These are phyloP conservation scores for Wickerhamomyces canadensis DNA, from an alignment of 805 yeast genomes.

Conservation along the genomic window DNA sequence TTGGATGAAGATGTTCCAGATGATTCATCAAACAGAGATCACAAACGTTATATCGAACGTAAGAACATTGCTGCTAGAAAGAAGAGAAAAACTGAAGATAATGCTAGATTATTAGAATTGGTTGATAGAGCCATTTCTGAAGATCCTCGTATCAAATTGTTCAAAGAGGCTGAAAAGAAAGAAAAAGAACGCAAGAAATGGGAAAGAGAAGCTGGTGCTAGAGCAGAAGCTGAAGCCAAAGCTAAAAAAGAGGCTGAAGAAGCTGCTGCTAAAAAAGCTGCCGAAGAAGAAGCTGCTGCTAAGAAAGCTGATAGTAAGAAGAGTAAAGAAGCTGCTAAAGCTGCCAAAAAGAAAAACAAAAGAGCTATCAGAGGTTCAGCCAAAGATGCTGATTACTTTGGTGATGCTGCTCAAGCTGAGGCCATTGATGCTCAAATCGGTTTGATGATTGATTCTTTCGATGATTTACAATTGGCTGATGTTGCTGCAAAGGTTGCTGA, in stretches of 20 bases:
- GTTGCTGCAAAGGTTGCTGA: slow-evolving; percentile 64
- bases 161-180: slow-evolving; percentile 91
- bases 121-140: slow-evolving; percentile 84
- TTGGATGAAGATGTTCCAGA: slow-evolving; percentile 99
- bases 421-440: slow-evolving; percentile 76
- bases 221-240: slow-evolving; percentile 94
- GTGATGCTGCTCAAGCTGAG: slow-evolving; percentile 64
- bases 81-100: slow-evolving; percentile 97
- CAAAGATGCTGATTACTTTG: slow-evolving; percentile 82
- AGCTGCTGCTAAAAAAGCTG: slow-evolving; percentile 73
- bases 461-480: slow-evolving; percentile 72
- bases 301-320: slow-evolving; percentile 81
- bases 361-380: slow-evolving; percentile 76
- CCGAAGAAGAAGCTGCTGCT: slow-evolving; percentile 59
- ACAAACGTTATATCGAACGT: slow-evolving; percentile 97
- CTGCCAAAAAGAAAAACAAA: slow-evolving; percentile 93
- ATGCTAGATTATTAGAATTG: slow-evolving; percentile 76
- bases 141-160: slow-evolving; percentile 91
- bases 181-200: slow-evolving; percentile 93
- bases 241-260: slow-evolving; percentile 86
- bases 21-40: slow-evolving; percentile 98
- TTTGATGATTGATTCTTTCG: slow-evolving; percentile 69
- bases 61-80: slow-evolving; percentile 95
- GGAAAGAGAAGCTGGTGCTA: slow-evolving; percentile 97
- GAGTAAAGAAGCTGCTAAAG: slow-evolving; percentile 89